Conservation (phyloP, 768 basidiomycete species). For the Rhizopogon roseolus region DNA sequence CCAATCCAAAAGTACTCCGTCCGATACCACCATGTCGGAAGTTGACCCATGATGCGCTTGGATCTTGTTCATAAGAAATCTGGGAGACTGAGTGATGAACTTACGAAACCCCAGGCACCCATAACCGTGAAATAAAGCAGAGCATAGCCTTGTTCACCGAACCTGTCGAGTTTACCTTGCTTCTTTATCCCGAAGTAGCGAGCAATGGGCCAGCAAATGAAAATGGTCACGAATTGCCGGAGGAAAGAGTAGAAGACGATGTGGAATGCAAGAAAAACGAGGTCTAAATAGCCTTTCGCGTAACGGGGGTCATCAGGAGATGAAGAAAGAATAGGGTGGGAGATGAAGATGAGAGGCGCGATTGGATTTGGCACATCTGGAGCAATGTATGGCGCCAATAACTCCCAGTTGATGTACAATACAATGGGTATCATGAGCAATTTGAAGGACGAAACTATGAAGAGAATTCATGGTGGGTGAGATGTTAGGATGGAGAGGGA, state of each 20-base stretch:
- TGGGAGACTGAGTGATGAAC: conserved; percentile 24
- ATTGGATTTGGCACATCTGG: conserved; percentile 67
- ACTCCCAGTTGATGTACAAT: conserved; percentile 62
- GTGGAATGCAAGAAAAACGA: conserved; percentile 77
- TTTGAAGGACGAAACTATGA: conserved; percentile 58
- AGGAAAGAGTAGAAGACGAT: conserved; percentile 87
- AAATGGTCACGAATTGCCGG: conserved; percentile 68
- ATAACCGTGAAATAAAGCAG: conserved; percentile 71
- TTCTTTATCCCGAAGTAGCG: conserved; percentile 65
- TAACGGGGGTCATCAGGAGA: conserved; percentile 55
- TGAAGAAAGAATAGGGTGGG: conserved; percentile 52
- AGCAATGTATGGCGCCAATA: conserved; percentile 43
- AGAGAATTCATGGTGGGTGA: not conserved
- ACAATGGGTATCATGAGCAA: conserved; percentile 57
- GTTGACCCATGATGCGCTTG: conserved; percentile 76
- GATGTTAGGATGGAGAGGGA: conserved; percentile 3
- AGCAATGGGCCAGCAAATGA: conserved; percentile 63
- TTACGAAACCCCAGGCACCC: conserved; percentile 73
- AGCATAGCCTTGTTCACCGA: conserved; percentile 91
- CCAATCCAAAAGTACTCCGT: conserved; percentile 86
- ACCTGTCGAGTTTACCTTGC: conserved; percentile 67
- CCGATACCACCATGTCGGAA: conserved; percentile 84
- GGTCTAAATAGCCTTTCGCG: conserved; percentile 68
- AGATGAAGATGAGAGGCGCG: conserved; percentile 63
- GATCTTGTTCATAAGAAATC: not conserved